Evolutionary conservation across 495 filamentous ascomycete genomes (phyloP).

Genomic region (Aspergillus ellipticus): DNA sequence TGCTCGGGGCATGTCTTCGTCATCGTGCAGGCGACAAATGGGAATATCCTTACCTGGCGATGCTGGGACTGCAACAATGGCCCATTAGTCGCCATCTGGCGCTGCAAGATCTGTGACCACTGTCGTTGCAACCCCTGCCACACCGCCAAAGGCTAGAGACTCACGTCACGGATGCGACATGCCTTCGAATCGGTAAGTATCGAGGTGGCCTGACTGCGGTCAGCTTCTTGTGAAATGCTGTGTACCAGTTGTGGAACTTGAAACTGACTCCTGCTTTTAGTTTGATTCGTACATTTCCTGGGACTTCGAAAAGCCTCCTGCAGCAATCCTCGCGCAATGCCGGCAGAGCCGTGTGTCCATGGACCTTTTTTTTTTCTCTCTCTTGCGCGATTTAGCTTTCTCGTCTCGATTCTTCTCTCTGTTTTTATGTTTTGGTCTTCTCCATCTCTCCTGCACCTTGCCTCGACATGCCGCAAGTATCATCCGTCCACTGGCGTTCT

Average conservation of each 20-base stretch:
- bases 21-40: conserved; percentile 45
- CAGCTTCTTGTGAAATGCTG: neutral
- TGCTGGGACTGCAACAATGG: conserved; percentile 50
- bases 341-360: conserved; percentile 1
- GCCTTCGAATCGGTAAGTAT: conserved; percentile 9
- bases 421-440: conserved; percentile 3
- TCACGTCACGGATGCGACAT: conserved; percentile 15
- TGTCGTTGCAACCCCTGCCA: conserved; percentile 46
- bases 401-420: conserved; percentile 1
- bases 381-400: neutral
- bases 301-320: conserved; percentile 6
- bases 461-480: neutral
- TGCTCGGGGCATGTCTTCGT: conserved; percentile 45
- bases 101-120: conserved; percentile 46
- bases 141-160: conserved; percentile 37
- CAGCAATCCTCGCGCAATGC: conserved; percentile 13
- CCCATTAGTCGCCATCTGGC: conserved; percentile 49
- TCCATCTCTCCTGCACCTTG: neutral
- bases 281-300: conserved; percentile 1
- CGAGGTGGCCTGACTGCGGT: neutral
- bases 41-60: conserved; percentile 47
- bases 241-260: neutral
- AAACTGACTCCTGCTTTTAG: neutral
- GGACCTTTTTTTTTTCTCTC: no score
- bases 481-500: neutral